Evolutionary conservation across 2,329 filamentous ascomycete genomes (phyloP).

Genomic region (Colletotrichum viniferum): DNA sequence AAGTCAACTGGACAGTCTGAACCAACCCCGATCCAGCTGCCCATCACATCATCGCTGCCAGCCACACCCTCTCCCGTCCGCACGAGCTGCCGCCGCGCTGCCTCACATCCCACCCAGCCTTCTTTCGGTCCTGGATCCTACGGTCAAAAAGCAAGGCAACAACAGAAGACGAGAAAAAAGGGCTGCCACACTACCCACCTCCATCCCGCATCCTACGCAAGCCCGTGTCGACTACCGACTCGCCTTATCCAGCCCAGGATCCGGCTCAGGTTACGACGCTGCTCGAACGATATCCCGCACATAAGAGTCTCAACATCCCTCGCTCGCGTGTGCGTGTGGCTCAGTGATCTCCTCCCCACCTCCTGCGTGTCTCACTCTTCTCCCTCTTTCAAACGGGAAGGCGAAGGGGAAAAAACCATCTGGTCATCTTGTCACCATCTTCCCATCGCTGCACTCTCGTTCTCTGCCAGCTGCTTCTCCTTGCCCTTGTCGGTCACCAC

Average conservation of each 20-base stretch:
- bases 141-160: neutral
- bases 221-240: constrained; percentile 13
- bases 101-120: constrained; percentile 6
- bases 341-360: neutral
- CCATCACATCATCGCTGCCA: constrained; percentile 22
- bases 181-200: constrained; percentile 12
- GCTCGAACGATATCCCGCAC: constrained; percentile 13
- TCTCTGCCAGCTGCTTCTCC: neutral
- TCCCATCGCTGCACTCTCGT: neutral
- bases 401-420: neutral
- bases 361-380: constrained; percentile 18
- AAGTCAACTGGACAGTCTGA: constrained; percentile 14
- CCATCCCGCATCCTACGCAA: constrained; percentile 4
- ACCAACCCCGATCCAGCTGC: constrained; percentile 7
- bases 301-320: constrained; percentile 17
- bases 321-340: constrained; percentile 8
- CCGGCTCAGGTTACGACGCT: neutral
- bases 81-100: neutral
- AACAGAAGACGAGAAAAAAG: neutral
- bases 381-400: neutral
- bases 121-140: constrained; percentile 7
- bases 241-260: constrained; percentile 4
- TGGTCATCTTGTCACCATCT: neutral
- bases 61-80: constrained; percentile 7
- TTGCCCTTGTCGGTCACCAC: neutral